phyloP scores from a whole-genome alignment of 169 alveolate species.

The Theileria sp. region DNA sequence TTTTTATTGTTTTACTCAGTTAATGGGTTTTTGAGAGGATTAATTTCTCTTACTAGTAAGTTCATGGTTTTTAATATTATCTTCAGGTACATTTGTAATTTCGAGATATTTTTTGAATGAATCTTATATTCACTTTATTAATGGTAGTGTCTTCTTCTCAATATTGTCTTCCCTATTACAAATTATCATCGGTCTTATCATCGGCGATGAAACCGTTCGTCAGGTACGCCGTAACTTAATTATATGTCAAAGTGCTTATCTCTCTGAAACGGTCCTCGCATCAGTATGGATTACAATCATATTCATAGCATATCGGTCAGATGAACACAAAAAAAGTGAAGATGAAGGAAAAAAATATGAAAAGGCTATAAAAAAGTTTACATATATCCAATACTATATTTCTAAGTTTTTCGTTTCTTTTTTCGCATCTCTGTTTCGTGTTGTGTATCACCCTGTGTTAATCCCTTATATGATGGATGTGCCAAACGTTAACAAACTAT shows the following conservation, averaged over 20 bases:
- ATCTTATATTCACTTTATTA: background rate
- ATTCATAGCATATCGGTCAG: background rate
- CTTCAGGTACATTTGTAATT: background rate
- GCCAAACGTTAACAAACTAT: background rate
- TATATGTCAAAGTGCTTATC: background rate
- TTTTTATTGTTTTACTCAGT: slow-evolving; percentile 2
- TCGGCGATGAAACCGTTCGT: background rate
- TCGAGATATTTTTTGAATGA: slow-evolving; percentile 4
- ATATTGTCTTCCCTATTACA: background rate
- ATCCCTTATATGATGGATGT: slow-evolving; percentile 17
- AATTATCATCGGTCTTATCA: background rate
- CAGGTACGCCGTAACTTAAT: background rate
- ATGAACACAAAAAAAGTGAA: background rate
- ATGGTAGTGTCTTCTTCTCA: slow-evolving; percentile 9
- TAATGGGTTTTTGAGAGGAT: slow-evolving; percentile 4
- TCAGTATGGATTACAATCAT: slow-evolving; percentile 3
- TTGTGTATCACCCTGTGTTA: background rate
- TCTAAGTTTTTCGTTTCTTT: slow-evolving; percentile 1
- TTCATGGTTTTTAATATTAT: background rate
- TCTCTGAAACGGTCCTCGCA: background rate
- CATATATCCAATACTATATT: background rate
- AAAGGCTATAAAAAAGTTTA: slow-evolving; percentile 3
- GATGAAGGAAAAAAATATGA: background rate
- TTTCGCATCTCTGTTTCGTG: background rate
- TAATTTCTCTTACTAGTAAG: slow-evolving; percentile 9